These are phyloP conservation scores for Nyssa sinensis DNA, from an alignment of 148 eudicot genomes.

Conservation along the genomic window DNA sequence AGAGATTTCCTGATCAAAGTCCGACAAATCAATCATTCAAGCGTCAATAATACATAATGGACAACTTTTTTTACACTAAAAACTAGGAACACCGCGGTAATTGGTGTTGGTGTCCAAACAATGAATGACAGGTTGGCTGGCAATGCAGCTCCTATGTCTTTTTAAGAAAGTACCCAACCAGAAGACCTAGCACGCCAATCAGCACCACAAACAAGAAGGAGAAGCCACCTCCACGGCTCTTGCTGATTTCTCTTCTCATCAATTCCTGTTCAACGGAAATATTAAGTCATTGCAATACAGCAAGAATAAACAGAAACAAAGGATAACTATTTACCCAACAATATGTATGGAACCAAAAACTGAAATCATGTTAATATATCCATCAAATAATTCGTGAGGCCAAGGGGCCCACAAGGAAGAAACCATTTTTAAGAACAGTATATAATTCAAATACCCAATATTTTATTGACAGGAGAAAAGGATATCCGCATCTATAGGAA, in stretches of 20 bases:
- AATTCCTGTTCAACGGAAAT: slow-evolving; percentile 3
- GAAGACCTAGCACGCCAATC: slow-evolving; percentile 51
- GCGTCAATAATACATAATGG: not conserved
- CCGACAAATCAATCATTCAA: not conserved
- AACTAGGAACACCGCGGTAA: not conserved
- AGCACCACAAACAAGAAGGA: slow-evolving; percentile 48
- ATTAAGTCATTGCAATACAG: not conserved
- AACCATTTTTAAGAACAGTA: not conserved
- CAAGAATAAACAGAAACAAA: not conserved
- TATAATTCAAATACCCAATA: not conserved
- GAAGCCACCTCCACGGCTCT: slow-evolving; percentile 29
- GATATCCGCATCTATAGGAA: not conserved
- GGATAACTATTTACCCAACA: not conserved
- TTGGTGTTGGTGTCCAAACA: slow-evolving; percentile 11
- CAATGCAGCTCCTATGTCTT: slow-evolving; percentile 15
- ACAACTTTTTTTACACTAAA: not conserved
- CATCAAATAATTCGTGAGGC: not conserved
- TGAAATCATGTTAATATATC: not conserved
- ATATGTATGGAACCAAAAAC: not conserved
- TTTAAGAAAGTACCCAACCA: slow-evolving; percentile 48
- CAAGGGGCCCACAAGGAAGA: not conserved
- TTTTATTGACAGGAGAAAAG: too few species aligned
- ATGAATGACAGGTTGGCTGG: not conserved
- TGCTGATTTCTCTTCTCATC: slow-evolving; percentile 16
- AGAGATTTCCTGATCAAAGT: not conserved